These are phyloP conservation scores for Baffinella frigidus DNA, from an alignment of 208 protist genomes.

Conservation along the genomic window DNA sequence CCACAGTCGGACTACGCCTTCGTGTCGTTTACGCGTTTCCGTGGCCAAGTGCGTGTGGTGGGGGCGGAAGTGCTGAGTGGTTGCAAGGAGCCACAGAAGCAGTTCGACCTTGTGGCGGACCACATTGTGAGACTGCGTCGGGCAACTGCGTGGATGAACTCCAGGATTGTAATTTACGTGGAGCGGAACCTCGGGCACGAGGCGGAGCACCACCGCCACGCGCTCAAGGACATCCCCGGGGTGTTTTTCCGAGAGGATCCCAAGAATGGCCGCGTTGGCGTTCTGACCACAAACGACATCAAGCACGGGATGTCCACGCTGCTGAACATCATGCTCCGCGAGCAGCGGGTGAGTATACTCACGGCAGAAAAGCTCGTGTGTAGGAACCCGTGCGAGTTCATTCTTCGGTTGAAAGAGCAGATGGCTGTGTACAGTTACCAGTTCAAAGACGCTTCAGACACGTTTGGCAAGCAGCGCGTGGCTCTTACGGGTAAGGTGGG, in stretches of 20 bases:
- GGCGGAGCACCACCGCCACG: conserved; percentile 54
- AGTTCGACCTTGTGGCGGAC: conserved; percentile 38
- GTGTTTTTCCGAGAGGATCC: neutral
- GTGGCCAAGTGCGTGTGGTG: too few relatives aligned
- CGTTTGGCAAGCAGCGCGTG: neutral
- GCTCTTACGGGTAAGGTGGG: conserved; percentile 1
- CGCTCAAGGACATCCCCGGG: neutral
- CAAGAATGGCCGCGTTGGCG: neutral
- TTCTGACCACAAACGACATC: conserved; percentile 27
- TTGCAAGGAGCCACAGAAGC: conserved; percentile 33
- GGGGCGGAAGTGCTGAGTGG: too few relatives aligned
- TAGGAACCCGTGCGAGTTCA: too few relatives aligned
- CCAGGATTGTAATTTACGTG: neutral
- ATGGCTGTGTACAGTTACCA: neutral
- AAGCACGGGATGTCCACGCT: conserved; percentile 50
- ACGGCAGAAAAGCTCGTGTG: too few relatives aligned
- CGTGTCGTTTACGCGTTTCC: too few relatives aligned
- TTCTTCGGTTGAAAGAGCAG: neutral
- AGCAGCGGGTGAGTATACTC: too few relatives aligned
- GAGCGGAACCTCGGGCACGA: conserved; percentile 61
- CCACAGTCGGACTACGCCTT: too few relatives aligned
- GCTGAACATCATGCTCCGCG: too few relatives aligned
- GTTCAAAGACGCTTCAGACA: neutral
- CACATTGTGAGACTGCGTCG: neutral
- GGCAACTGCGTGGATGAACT: neutral